Conservation (phyloP, 495 filamentous ascomycete species). For the Penicillium pancosmium region DNA sequence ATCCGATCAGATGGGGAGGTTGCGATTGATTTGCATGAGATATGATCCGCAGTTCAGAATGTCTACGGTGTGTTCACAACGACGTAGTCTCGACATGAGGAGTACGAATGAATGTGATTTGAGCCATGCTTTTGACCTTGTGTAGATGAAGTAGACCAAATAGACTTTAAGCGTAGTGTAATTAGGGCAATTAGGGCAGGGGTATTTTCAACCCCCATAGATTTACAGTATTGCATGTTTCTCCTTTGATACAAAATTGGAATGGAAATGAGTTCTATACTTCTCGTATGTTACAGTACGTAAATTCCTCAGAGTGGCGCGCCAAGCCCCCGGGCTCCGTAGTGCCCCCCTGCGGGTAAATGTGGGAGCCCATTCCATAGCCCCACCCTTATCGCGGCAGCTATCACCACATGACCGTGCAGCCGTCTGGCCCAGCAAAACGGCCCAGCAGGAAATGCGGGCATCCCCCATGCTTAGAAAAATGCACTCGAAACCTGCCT, state of each 20-base stretch:
- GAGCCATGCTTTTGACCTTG: slow-evolving; percentile 5
- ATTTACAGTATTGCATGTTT: too few species aligned
- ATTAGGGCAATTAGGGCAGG: too few species aligned
- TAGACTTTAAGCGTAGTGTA: background rate
- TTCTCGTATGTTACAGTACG: too few species aligned
- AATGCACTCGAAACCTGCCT: slow-evolving; percentile 42
- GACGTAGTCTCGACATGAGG: slow-evolving; percentile 13
- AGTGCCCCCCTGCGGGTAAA: too few species aligned
- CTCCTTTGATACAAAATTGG: too few species aligned
- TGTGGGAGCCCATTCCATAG: too few species aligned
- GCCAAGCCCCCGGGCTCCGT: too few species aligned
- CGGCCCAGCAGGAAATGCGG: slow-evolving; percentile 23
- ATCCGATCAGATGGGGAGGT: background rate
- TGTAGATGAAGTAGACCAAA: background rate
- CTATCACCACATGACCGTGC: slow-evolving; percentile 28
- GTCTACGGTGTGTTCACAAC: slow-evolving; percentile 5
- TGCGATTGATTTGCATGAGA: slow-evolving; percentile 7
- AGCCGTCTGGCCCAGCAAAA: background rate
- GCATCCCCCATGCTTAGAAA: slow-evolving; percentile 26
- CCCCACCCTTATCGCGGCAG: background rate
- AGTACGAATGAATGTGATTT: slow-evolving; percentile 24
- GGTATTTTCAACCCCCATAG: too few species aligned
- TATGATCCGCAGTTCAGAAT: slow-evolving; percentile 10
- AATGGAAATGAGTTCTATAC: too few species aligned
- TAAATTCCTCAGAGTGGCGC: too few species aligned